Percentiles rank a stretch among this genome's conserved stretches.
phyloP scores from a whole-genome alignment of 2,329 filamentous ascomycete species.

The Neofusicoccum ribis region DNA sequence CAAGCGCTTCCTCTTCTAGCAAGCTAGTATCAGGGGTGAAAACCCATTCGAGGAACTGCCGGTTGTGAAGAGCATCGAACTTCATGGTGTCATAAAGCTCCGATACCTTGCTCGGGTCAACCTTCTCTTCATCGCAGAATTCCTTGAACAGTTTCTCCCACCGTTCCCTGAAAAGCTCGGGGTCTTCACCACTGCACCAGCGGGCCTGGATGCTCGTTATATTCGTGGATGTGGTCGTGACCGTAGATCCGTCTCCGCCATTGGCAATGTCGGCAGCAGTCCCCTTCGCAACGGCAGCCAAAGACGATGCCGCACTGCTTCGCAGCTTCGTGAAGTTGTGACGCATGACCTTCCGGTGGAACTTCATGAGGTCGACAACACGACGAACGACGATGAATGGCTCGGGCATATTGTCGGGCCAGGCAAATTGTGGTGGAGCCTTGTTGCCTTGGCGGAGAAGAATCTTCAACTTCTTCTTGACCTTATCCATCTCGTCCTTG shows the following conservation, averaged over 20 bases:
- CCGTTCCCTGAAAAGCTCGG: slow-evolving; percentile 89
- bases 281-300: slow-evolving; percentile 42
- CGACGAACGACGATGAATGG: slow-evolving; percentile 89
- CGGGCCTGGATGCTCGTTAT: slow-evolving; percentile 69
- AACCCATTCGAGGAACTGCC: slow-evolving; percentile 94
- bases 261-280: slow-evolving; percentile 21
- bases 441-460: slow-evolving; percentile 89
- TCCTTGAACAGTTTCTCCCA: slow-evolving; percentile 99
- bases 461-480: slow-evolving; percentile 98
- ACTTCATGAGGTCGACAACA: slow-evolving; percentile 96
- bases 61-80: slow-evolving; percentile 95
- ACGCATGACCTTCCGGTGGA: slow-evolving; percentile 92
- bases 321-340: slow-evolving; percentile 85
- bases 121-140: slow-evolving; percentile 95
- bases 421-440: slow-evolving; percentile 94
- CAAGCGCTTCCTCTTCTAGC: slow-evolving; percentile 60
- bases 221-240: slow-evolving; percentile 38
- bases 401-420: slow-evolving; percentile 92
- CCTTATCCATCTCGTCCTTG: slow-evolving; percentile 99
- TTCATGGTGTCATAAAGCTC: slow-evolving; percentile 99
- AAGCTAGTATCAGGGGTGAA: slow-evolving; percentile 84
- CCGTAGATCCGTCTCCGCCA: slow-evolving; percentile 24
- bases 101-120: slow-evolving; percentile 97
- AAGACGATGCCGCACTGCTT: slow-evolving; percentile 63
- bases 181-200: slow-evolving; percentile 96